Conservation (phyloP, 805 yeast genomes). For the Starmera caribaea region DNA sequence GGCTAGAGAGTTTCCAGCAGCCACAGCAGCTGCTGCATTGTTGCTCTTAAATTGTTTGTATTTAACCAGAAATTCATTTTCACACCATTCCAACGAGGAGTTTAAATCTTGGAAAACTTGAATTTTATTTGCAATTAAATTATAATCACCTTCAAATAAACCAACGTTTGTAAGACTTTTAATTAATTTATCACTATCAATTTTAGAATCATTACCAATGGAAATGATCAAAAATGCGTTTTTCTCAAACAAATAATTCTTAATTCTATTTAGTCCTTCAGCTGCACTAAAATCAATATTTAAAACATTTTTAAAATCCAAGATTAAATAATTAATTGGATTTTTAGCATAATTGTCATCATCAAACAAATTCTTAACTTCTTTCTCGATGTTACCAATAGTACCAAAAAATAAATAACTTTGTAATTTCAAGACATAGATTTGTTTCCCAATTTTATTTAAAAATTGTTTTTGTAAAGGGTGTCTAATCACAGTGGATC, state of each 20-base stretch:
- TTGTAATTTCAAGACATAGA: slow-evolving; percentile 75
- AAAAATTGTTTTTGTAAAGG: slow-evolving; percentile 82
- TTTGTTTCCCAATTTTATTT: slow-evolving; percentile 81
- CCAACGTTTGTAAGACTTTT: slow-evolving; percentile 78
- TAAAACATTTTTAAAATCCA: slow-evolving; percentile 78
- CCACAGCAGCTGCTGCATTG: background rate
- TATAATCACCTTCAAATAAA: slow-evolving; percentile 35
- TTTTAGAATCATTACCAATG: slow-evolving; percentile 35
- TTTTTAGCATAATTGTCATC: slow-evolving; percentile 27
- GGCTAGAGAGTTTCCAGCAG: no score
- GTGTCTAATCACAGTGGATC: slow-evolving; percentile 88
- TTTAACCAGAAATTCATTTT: slow-evolving; percentile 62
- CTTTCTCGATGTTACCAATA: slow-evolving; percentile 80
- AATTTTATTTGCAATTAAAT: slow-evolving; percentile 22
- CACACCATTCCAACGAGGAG: slow-evolving; percentile 94
- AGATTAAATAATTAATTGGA: slow-evolving; percentile 70
- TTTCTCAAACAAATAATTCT: slow-evolving; percentile 63
- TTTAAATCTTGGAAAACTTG: slow-evolving; percentile 73
- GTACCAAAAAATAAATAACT: slow-evolving; percentile 94
- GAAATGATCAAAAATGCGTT: slow-evolving; percentile 67
- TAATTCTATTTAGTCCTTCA: slow-evolving; percentile 84
- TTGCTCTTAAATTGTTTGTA: slow-evolving; percentile 20
- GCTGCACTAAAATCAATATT: slow-evolving; percentile 91
- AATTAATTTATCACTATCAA: slow-evolving; percentile 50
- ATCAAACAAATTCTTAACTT: slow-evolving; percentile 58